phyloP scores from a whole-genome alignment of 164 flowering plant species.

The Vitis cinerea region DNA sequence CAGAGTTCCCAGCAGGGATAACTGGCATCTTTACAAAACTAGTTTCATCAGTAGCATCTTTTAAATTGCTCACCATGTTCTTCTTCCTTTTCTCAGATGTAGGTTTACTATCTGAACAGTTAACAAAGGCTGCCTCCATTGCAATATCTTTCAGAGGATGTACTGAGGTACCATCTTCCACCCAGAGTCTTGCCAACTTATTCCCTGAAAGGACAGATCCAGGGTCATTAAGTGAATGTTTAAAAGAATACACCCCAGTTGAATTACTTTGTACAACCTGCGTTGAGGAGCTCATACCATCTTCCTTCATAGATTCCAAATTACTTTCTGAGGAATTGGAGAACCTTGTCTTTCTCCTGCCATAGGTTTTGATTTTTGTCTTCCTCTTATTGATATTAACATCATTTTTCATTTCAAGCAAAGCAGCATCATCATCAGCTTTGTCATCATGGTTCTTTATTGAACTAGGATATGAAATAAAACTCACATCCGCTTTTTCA shows the following conservation, averaged over 20 bases:
- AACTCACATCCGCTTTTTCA: neutral
- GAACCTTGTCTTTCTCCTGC: conserved; percentile 3
- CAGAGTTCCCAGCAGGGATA: neutral
- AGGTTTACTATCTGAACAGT: neutral
- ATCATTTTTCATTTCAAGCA: neutral
- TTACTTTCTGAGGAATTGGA: neutral
- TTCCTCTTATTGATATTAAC: neutral
- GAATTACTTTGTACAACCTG: neutral
- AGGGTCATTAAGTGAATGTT: neutral
- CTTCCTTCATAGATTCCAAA: conserved; percentile 1
- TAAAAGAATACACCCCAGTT: neutral
- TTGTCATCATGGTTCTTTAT: neutral
- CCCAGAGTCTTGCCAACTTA: neutral
- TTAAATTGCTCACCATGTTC: neutral
- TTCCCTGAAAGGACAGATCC: neutral
- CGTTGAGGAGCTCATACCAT: neutral
- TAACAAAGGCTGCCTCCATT: neutral
- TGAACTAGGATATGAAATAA: neutral
- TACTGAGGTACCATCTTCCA: neutral
- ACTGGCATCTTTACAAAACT: neutral
- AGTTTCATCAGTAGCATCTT: neutral
- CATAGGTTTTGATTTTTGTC: neutral
- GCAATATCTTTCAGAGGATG: conserved; percentile 3
- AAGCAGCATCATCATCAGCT: neutral
- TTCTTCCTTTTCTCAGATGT: conserved; percentile 5